Percentiles rank a stretch among this genome's conserved stretches.
These are phyloP conservation scores for Solanum arcanum DNA, from an alignment of 257 asterid species.

Conservation along the genomic window DNA sequence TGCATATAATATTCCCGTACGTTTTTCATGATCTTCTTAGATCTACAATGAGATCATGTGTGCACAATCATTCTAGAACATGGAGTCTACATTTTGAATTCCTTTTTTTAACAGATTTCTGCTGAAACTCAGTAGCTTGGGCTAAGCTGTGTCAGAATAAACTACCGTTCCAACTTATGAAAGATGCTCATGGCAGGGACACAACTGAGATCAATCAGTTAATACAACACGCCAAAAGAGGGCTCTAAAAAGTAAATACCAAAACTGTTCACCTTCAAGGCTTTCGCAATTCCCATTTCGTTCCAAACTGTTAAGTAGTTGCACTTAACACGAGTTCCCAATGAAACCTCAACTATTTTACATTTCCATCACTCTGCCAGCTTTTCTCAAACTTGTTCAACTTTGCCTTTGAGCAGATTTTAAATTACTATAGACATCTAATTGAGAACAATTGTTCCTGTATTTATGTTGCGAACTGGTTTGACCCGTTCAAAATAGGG, in stretches of 20 bases:
- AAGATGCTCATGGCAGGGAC: background rate
- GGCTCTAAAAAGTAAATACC: background rate
- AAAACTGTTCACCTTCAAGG: background rate
- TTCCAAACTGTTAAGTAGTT: background rate
- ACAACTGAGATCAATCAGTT: background rate
- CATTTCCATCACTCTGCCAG: background rate
- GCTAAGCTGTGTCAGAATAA: background rate
- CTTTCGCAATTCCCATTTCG: background rate
- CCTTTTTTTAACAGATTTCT: background rate
- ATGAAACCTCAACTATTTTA: background rate
- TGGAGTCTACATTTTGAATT: background rate
- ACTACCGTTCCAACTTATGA: background rate
- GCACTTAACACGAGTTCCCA: background rate
- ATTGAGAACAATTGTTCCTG: background rate
- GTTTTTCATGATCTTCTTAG: background rate
- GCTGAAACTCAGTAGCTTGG: background rate
- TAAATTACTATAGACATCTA: background rate
- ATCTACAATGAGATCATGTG: background rate
- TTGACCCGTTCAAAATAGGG: background rate
- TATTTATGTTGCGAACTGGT: background rate
- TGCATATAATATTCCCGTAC: background rate
- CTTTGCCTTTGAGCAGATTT: background rate
- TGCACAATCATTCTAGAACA: background rate
- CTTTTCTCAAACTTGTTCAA: background rate
- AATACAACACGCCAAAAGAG: background rate